Base-by-base conservation (phyloP, 2,329 filamentous ascomycete species). In the Hypoxylon sp. region DNA sequence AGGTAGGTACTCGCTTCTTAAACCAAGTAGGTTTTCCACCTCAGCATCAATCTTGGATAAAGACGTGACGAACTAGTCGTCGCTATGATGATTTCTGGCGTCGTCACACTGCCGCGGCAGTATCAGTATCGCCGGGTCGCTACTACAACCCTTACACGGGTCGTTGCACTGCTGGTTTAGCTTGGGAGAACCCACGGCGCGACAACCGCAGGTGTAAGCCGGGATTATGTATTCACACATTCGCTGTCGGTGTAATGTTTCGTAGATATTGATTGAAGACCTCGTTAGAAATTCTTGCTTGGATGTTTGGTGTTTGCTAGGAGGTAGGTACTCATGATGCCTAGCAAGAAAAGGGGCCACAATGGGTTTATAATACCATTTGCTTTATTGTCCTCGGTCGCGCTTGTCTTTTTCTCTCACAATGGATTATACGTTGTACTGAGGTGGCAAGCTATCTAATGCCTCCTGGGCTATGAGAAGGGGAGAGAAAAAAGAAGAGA, bases 221-320 rank as follows among this genome's bases (percentile, higher is more conserved):
- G 43, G 60, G 15, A 69, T 61, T 0, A 61, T 68, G 51, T 67
- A 71, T 32, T 55, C 56, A 43, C 68, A 72, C 70, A 71, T 66
- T 6, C 10, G 17, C 28, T 41, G 15, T 28, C 8, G 5, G 10
- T 30, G 13, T 47, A 22, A 22, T 19, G n/a, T 52, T 43, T 10
- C 17, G 11, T 57, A 13, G 19, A n/a, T 28, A 13, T 37, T 13
- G 13, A 4, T 48, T 28, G 32, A 30, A n/a, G 7, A 37, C 34
- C 34, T 43, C 6, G 19, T 6, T 63, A n/a, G 48, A 46, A 17
- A 49, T 6, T 34, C n/a, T n/a, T n/a, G n/a, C n/a, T 43, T 58
- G 28, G 1, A 30, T 37, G 28, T 37, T 17, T 50, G n/a, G 15
- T 22, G 6, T 49, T 30, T 19, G 20, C 4, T 24, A 39, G n/a